Percentiles rank a stretch among this genome's conserved stretches.
Conservation (phyloP, 2,329 filamentous ascomycete species). For the Penicillium rolfsii region DNA sequence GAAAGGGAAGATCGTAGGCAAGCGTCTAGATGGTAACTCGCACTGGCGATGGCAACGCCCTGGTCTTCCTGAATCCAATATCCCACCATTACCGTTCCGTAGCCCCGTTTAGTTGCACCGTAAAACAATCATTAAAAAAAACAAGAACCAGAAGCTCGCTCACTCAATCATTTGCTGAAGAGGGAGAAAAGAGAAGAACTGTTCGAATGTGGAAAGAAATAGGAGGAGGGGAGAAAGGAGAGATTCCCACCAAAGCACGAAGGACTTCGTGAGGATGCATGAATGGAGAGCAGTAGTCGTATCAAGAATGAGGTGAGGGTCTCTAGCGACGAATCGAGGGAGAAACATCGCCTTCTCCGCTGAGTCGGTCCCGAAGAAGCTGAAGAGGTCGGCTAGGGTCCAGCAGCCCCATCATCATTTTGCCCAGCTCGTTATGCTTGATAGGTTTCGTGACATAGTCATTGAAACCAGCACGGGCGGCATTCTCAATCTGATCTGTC, state of each 20-base stretch:
- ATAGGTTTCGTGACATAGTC: slow-evolving; percentile 56
- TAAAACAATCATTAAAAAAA: slow-evolving; percentile 9
- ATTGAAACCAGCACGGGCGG: slow-evolving; percentile 52
- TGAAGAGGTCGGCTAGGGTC: slow-evolving; percentile 48
- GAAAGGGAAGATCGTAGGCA: slow-evolving; percentile 6
- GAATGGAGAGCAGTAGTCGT: background rate
- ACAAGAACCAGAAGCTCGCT: slow-evolving; percentile 8
- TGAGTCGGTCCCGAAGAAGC: slow-evolving; percentile 47
- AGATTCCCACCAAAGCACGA: background rate
- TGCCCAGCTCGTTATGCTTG: slow-evolving; percentile 53
- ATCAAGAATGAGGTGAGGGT: background rate
- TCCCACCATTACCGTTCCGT: background rate
- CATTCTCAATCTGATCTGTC: slow-evolving; percentile 54
- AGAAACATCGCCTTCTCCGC: slow-evolving; percentile 22
- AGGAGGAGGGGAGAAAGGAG: slow-evolving; percentile 6
- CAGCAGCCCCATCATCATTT: slow-evolving; percentile 54
- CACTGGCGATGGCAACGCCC: slow-evolving; percentile 1
- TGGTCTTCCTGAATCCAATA: background rate
- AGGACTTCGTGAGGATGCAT: background rate
- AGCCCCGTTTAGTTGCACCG: slow-evolving; percentile 10
- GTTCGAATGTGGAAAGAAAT: background rate
- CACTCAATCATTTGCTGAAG: slow-evolving; percentile 12
- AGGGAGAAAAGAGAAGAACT: background rate
- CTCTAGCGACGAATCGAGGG: slow-evolving; percentile 20
- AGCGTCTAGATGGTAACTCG: background rate